Base-by-base conservation (phyloP, 345 rosid genomes). In the Boechera retrofracta region DNA sequence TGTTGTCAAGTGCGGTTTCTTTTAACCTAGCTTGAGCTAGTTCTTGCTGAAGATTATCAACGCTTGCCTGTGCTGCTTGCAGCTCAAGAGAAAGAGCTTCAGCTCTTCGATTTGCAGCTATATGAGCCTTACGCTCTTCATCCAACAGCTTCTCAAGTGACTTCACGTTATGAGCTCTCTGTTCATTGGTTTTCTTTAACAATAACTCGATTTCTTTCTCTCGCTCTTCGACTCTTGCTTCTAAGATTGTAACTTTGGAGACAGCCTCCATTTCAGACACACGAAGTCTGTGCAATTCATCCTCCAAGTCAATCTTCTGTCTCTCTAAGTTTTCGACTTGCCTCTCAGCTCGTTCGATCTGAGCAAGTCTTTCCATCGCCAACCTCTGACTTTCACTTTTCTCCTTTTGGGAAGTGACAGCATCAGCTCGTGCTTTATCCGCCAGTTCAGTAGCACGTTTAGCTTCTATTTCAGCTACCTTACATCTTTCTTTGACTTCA, bases 181-280 rank as follows among this genome's bases (percentile, higher is more conserved):
- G 92, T 78, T 82, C 90, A 71, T 93, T 93, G 79, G 91, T 93
- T 63, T 75, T 73, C 76, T 85, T 87, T 84, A 96, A 63, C 56
- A 93, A 80, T 1, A 83, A 87, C 75, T 89, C 98, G n/a, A 96
- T 93, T 83, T 96, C 98, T 82, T 84, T 90, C 86, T 93, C 97
- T 76, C 98, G 82, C 81, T 93, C 97, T 78, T 87, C 93, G 16
- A 96, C 99, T 80, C 95, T 91, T 42, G 83, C 89, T 84, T 96
- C 99, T 26, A 93, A 81, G 54, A 86, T 66, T 41, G 85, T 64
- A 47, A 93, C 91, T 81, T 84, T 91, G 1, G 93, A 86, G 53
- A 80, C 81, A 53, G 98, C 96, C 5, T 89, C 91, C 84, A 77
- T 82, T 81, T 93, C 98, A 38, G 89, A 91, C 6, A 54, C 63